Evolutionary conservation across 768 basidiomycete genomes (phyloP), one percentile per base, ranked within the genome.

Genomic region (Calocybe gangraenosa): DNA sequence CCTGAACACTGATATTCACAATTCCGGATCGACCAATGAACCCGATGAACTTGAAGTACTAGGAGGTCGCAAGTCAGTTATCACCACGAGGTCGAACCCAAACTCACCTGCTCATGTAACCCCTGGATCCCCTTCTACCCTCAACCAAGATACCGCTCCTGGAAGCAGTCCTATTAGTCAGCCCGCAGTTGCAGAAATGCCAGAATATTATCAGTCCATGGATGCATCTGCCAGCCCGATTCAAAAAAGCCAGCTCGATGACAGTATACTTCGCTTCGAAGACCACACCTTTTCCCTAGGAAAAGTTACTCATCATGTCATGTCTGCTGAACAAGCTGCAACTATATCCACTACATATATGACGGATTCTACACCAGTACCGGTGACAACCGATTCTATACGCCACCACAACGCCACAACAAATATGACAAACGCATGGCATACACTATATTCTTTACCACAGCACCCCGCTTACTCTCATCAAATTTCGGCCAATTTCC

Each of bases 21-120:
- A 39, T 18, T 31, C 42, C 25, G 33, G 47, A 30, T 50, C 55
- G 3, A 47, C 56, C 5, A 50, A 49, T 23, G 55, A 53, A 35
- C 60, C 61, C 4, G 69, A 71, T 44, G 66, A 66, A 28, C 57
- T 69, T 5, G 67, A 67, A 40, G 65, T 68, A 9, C 55, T 72
- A 7, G 66, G 67, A 25, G 66, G 67, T 25, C 63, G 65, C n/a
- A 65, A 65, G 44, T 47, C 58, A 25, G 62, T 68, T 13, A 67
- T 70, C 34, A 58, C 58, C 39, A 49, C 52, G 18, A 60, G 50
- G 39, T 59, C 65, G 17, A 50, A 58, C 23, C 58, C 63, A 28
- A 58, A 50, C 40, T 63, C 68, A 7, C 64, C 69, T 10, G 48
- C 58, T 4, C 44, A 48, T 21, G 40, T 42, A 32, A 30, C 48